A percentile compares a stretch with the other conserved stretches of the same genome.
Evolutionary conservation across 257 asterid species (phyloP).

Genomic region (Solanum lycopersicoides): DNA sequence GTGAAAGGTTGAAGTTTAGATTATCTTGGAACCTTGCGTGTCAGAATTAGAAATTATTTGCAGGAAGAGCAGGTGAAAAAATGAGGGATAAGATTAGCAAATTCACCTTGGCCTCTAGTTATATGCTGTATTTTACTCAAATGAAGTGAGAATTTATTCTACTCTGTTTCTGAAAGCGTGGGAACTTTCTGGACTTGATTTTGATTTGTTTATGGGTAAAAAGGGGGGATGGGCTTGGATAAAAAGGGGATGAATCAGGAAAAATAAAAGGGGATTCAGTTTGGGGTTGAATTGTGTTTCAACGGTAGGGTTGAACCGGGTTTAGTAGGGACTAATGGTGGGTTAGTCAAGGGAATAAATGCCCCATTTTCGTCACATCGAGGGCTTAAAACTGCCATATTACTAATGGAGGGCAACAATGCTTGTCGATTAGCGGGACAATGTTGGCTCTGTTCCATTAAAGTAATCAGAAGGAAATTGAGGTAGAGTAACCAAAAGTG

Average conservation of each 20-base stretch:
- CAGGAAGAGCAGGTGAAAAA: neutral
- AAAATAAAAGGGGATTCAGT: neutral
- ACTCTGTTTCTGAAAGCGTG: neutral
- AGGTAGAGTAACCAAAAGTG: neutral
- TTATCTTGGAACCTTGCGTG: neutral
- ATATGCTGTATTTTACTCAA: neutral
- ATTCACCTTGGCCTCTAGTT: neutral
- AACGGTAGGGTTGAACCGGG: neutral
- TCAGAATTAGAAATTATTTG: neutral
- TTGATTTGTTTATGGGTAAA: neutral
- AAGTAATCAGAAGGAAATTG: neutral
- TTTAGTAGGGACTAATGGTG: neutral
- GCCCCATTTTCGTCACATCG: neutral
- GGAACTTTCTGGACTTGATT: neutral
- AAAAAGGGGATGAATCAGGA: neutral
- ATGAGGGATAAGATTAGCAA: constrained; percentile 26
- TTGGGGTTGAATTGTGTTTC: neutral
- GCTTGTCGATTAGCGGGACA: neutral
- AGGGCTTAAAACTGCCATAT: neutral
- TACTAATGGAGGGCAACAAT: neutral
- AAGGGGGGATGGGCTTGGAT: neutral
- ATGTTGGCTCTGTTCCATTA: neutral
- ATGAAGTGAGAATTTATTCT: neutral
- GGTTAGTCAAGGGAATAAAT: neutral
- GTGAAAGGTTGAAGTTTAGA: neutral